phyloP scores from a whole-genome alignment of 257 asterid genomes.

The Leptodermis oblonga region DNA sequence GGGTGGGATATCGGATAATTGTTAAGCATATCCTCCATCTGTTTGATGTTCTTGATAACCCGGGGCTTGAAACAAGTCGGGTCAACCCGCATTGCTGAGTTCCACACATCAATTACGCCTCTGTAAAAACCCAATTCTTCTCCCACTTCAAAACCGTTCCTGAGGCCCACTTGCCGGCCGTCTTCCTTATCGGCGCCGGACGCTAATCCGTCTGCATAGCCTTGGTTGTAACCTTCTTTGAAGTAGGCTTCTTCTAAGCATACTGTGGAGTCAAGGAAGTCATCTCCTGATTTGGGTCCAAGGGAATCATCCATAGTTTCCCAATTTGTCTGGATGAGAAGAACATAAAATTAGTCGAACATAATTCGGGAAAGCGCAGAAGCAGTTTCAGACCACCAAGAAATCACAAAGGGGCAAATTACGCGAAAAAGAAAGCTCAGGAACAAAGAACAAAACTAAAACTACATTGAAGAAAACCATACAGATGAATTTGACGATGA shows the following conservation, averaged over 20 bases:
- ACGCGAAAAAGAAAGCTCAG: too few species aligned
- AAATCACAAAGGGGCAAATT: too few species aligned
- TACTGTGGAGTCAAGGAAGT: constrained; percentile 51
- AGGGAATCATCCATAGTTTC: background rate
- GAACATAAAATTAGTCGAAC: too few species aligned
- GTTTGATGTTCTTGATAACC: constrained; percentile 37
- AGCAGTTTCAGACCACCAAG: too few species aligned
- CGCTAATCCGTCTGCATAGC: constrained; percentile 49
- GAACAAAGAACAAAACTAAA: too few species aligned
- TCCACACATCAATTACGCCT: constrained; percentile 53
- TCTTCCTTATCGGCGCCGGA: constrained; percentile 41
- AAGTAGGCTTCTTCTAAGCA: constrained; percentile 50
- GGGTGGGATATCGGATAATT: constrained; percentile 51
- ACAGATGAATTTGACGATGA: too few species aligned
- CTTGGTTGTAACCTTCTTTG: constrained; percentile 53
- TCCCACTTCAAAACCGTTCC: constrained; percentile 58
- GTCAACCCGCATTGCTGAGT: constrained; percentile 43
- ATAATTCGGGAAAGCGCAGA: too few species aligned
- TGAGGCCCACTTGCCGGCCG: constrained; percentile 54
- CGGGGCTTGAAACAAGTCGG: constrained; percentile 39
- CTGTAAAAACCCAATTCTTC: constrained; percentile 63
- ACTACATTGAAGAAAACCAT: too few species aligned
- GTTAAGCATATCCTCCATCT: constrained; percentile 51
- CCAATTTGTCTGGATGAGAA: too few species aligned
- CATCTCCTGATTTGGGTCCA: constrained; percentile 20